These are phyloP conservation scores for Comarum palustre DNA, from an alignment of 306 rosid species.

Conservation along the genomic window DNA sequence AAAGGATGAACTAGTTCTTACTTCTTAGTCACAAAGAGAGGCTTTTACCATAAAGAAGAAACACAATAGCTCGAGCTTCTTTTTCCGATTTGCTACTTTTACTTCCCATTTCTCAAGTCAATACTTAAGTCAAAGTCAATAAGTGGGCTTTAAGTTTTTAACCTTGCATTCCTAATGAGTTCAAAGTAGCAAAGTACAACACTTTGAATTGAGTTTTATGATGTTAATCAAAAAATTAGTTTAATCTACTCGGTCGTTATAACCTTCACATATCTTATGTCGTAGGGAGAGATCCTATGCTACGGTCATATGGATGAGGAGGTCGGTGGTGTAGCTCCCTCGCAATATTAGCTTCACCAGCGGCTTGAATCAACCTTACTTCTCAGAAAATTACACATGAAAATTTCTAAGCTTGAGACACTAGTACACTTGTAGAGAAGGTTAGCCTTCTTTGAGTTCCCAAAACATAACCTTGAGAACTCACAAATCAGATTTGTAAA, in stretches of 20 bases:
- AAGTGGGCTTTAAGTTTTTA: not conserved
- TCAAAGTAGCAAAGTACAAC: not conserved
- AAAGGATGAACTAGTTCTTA: not conserved
- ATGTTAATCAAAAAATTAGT: not conserved
- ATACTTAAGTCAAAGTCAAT: conserved; percentile 27
- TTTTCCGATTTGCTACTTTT: not conserved
- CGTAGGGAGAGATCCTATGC: no score
- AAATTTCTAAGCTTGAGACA: not conserved
- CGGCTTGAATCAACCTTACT: no score
- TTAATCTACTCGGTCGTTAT: not conserved
- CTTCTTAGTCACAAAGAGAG: not conserved
- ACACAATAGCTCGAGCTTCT: not conserved
- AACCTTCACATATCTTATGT: no score
- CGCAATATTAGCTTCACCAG: no score
- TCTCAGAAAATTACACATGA: not conserved
- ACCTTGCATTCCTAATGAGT: not conserved
- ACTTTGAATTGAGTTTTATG: not conserved
- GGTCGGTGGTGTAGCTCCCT: no score
- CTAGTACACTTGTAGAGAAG: not conserved
- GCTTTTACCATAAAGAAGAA: not conserved
- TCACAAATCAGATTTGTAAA: not conserved
- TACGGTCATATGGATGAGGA: no score
- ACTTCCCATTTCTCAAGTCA: conserved; percentile 18
- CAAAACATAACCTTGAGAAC: not conserved
- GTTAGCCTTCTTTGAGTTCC: not conserved